Evolutionary conservation across 2,329 filamentous ascomycete species (phyloP).

Genomic region (Ilyonectria destructans): DNA sequence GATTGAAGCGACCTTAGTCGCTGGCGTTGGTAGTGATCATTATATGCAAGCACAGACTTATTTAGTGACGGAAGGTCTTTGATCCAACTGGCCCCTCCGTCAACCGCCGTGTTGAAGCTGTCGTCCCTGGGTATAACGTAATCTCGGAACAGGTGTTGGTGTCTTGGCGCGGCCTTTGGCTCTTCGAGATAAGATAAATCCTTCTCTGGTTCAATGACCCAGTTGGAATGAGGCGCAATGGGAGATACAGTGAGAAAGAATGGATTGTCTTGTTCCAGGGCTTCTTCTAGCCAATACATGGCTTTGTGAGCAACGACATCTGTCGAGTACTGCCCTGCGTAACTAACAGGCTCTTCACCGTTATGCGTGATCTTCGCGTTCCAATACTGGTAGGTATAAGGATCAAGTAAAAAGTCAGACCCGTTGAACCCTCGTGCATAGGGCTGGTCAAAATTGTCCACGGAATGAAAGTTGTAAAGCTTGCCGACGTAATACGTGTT

Average conservation of each 20-base stretch:
- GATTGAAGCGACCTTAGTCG: constrained; percentile 62
- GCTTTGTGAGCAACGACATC: constrained; percentile 21
- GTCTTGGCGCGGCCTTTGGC: constrained; percentile 63
- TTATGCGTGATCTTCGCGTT: constrained; percentile 22
- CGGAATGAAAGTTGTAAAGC: constrained; percentile 75
- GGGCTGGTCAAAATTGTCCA: constrained; percentile 69
- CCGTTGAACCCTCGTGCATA: constrained; percentile 14
- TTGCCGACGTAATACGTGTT: constrained; percentile 81
- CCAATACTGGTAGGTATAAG: constrained; percentile 26
- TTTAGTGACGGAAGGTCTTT: constrained; percentile 55
- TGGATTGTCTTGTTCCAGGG: constrained; percentile 1
- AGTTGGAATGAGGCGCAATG: constrained; percentile 29
- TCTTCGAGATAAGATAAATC: constrained; percentile 8
- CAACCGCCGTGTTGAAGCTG: constrained; percentile 75
- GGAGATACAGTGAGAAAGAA: constrained; percentile 27
- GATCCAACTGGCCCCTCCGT: constrained; percentile 63
- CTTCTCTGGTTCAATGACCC: constrained; percentile 19
- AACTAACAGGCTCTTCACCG: constrained; percentile 9
- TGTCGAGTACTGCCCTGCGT: constrained; percentile 21
- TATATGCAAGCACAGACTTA: constrained; percentile 52
- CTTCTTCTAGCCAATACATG: constrained; percentile 13
- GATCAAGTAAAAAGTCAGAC: constrained; percentile 30
- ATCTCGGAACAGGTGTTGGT: constrained; percentile 73
- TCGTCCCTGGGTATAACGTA: constrained; percentile 74
- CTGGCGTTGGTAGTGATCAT: constrained; percentile 59